Evolutionary conservation across 257 asterid species (phyloP), one percentile per base, ranked within the genome.

Genomic region (Solanum paucissectum): DNA sequence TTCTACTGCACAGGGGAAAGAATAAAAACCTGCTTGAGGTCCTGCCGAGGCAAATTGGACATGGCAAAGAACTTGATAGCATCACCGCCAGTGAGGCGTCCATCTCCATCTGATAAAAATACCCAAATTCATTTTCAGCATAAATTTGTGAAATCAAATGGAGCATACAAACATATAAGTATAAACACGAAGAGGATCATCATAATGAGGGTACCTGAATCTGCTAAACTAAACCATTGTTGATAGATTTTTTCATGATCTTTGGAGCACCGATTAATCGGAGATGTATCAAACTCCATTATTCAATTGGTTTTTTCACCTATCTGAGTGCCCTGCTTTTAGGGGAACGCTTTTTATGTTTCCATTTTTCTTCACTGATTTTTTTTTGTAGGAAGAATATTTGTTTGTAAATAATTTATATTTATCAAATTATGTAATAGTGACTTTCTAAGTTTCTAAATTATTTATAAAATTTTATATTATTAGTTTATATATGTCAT

Each of bases 261-360:
- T 88, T 90, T 92, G 25, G 99, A 95, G 90, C 98, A 97, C 12
- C 98, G 95, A 90, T 91, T 94, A 49, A 96, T 92, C 55, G 99
- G 94, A 74, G 95, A 94, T 16, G 97, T 90, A 92, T 92, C 99
- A 37, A 97, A 91, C 92, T 97, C 99, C 99, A 97, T 97, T 79
- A 25, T 27, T 44, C 60, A 3, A 40, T 38, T 36, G 38, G 27
- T 66, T 79, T 27, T 27, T 79, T 42, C 64, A 44, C 68, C 40
- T 13, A 79, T 79, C 25, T 79, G 14, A 27, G 10, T 13, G 38
- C 66, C 68, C 9, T 81, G 36, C 13, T 14, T 81, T 77, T 81
- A 25, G n/a, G n/a, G 20, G 6, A 14, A 23, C 66, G 5, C 9
- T 44, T 25, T 42, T 40, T n/a, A 25, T 42, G 66, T 44, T 76